These are phyloP conservation scores for Aschersonia sp. DNA, from an alignment of 2,329 filamentous ascomycete genomes.

Conservation along the genomic window DNA sequence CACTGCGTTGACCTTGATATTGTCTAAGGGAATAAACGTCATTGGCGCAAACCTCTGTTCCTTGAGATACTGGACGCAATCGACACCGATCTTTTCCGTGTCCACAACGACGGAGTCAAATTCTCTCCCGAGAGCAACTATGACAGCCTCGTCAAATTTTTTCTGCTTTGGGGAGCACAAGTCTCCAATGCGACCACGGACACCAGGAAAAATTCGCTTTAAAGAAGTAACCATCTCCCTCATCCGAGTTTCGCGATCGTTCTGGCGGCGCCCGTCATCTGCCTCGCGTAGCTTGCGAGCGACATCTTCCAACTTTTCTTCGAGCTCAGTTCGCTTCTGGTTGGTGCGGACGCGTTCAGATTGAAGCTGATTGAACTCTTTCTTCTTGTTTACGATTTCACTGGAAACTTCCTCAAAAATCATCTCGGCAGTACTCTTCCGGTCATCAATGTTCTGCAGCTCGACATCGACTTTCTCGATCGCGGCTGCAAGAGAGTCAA, in stretches of 20 bases:
- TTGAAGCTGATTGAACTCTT: conserved; percentile 71
- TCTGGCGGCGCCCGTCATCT: conserved; percentile 74
- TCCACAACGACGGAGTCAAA: conserved; percentile 94
- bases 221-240: conserved; percentile 76
- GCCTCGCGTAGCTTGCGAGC: conserved; percentile 71
- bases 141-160: conserved; percentile 87
- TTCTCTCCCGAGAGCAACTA: conserved; percentile 79
- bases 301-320: conserved; percentile 79
- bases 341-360: conserved; percentile 72
- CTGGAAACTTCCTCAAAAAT: conserved; percentile 53
- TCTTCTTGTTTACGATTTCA: conserved; percentile 81
- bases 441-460: conserved; percentile 51
- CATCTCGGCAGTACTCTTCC: conserved; percentile 47
- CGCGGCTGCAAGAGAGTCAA: conserved; percentile 63
- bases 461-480: conserved; percentile 64
- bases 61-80: conserved; percentile 89
- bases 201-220: conserved; percentile 83
- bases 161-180: conserved; percentile 95
- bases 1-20: conserved; percentile 85
- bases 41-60: conserved; percentile 77
- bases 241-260: conserved; percentile 61
- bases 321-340: conserved; percentile 73
- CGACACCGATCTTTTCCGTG: conserved; percentile 82
- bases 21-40: conserved; percentile 93
- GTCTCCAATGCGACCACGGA: conserved; percentile 79